Evolutionary conservation across 805 yeast species (phyloP), one percentile per base, ranked within the genome.

Genomic region (Candida arabinofermentans): DNA sequence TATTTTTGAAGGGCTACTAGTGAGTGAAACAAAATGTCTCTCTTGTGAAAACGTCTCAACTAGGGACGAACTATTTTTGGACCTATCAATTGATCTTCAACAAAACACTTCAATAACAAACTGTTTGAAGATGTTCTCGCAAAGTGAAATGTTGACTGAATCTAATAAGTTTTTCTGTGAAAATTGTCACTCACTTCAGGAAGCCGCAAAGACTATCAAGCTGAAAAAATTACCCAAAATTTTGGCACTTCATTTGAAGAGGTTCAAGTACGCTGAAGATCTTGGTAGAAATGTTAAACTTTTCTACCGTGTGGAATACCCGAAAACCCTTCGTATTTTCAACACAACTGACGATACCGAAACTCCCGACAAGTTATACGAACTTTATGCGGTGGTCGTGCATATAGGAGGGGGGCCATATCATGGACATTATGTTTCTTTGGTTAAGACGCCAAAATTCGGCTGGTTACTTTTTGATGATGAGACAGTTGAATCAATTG

Each of bases 381-480:
- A 90, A 54, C 66, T 93, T 38, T 83, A 80, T 48, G 87, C 91
- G 0, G 81, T 91, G 33, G 93, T 93, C 10, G 89, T 93, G 9
- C 99, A 93, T 58, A 81, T 93, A 51, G 99, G 99, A 5, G 95
- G 96, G 4, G 97, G 98, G 0, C 97, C 98, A 1, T 89, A 88
- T 67, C 96, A 90, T 64, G 99, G 99, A 0, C 99, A 93, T 60
- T 93, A 93, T 61, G 91, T 93, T 8, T 75, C 96, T 0, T 67
- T 93, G 5, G 83, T 93, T 45, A 88, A 88, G 57, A 83, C 89
- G 5, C 80, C 76, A 40, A 71, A 75, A 18, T 76, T 78, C 31
- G 90, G 96, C 0, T 93, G 99, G 99, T 66, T 93, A 24, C 65
- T 93, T 43, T 93, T 86, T 65, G 99, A 93, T 60, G 99, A 93